phyloP scores from a whole-genome alignment of 2,329 filamentous ascomycete genomes.

The Aspergillus japonicus region DNA sequence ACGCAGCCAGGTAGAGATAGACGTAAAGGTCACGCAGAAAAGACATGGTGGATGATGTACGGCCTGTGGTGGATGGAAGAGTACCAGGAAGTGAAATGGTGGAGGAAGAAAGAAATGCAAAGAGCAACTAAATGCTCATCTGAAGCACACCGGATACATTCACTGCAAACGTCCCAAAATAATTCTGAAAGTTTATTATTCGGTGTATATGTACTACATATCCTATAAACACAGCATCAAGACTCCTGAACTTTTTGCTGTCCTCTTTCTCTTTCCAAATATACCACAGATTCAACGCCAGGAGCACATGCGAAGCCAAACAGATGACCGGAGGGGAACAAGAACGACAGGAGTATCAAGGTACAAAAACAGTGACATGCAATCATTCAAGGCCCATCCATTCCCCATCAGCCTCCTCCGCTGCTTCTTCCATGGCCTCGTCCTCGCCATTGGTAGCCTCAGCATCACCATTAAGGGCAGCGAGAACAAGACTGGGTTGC shows the following conservation, averaged over 20 bases:
- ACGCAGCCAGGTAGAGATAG: too few relatives aligned
- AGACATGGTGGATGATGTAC: too few relatives aligned
- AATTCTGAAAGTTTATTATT: not conserved
- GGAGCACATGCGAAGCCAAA: constrained; percentile 30
- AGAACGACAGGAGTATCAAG: constrained; percentile 14
- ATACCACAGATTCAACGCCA: constrained; percentile 29
- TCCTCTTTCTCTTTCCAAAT: constrained; percentile 25
- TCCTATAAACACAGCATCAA: constrained; percentile 13
- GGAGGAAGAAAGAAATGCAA: too few relatives aligned
- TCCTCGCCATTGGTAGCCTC: constrained; percentile 20
- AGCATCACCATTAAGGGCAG: constrained; percentile 26
- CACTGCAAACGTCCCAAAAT: not conserved
- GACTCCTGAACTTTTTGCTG: constrained; percentile 22
- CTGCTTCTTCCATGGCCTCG: constrained; percentile 31
- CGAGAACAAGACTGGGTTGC: constrained; percentile 22
- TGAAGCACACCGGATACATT: not conserved
- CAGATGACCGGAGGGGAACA: constrained; percentile 16
- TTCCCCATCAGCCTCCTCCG: constrained; percentile 45
- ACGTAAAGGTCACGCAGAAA: too few relatives aligned
- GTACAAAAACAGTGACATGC: constrained; percentile 17
- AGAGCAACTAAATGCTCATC: too few relatives aligned
- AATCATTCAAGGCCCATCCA: constrained; percentile 56
- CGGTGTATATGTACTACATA: constrained; percentile 2
- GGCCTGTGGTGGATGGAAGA: too few relatives aligned
- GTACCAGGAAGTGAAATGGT: too few relatives aligned